phyloP scores from a whole-genome alignment of 305 asterid genomes.

The Fraxinus dipetala region DNA sequence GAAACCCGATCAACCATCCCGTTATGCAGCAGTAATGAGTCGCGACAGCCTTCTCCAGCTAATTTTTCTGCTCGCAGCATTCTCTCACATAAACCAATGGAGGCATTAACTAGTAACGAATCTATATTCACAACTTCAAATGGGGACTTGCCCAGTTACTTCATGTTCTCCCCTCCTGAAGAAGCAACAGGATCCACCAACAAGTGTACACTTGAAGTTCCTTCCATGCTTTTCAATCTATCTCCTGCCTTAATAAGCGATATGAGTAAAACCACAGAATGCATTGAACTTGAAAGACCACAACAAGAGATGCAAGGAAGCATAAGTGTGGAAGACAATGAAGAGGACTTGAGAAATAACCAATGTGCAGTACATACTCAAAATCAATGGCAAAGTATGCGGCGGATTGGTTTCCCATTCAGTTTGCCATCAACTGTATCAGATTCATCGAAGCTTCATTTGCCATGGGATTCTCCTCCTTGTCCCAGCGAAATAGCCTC shows the following conservation, averaged over 20 bases:
- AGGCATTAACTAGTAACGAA: constrained; percentile 16
- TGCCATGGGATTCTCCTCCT: constrained; percentile 72
- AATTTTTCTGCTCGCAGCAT: constrained; percentile 33
- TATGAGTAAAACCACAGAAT: constrained; percentile 26
- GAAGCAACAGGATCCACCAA: constrained; percentile 29
- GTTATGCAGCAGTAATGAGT: constrained; percentile 24
- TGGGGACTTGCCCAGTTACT: constrained; percentile 36
- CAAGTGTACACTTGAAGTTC: constrained; percentile 30
- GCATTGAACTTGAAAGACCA: constrained; percentile 30
- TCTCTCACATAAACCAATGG: constrained; percentile 29
- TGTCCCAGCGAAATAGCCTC: constrained; percentile 63
- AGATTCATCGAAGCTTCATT: constrained; percentile 32
- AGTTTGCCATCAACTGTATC: constrained; percentile 36
- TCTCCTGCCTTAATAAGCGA: constrained; percentile 24
- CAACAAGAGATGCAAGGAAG: constrained; percentile 41
- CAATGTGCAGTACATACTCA: constrained; percentile 16
- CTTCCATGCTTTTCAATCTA: constrained; percentile 40
- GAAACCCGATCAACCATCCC: background rate
- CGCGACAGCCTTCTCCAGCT: constrained; percentile 19
- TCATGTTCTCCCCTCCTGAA: constrained; percentile 40
- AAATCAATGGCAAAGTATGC: constrained; percentile 39
- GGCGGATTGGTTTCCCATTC: constrained; percentile 63
- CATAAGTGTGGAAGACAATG: constrained; percentile 28
- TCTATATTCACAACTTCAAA: constrained; percentile 28
- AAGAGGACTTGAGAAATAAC: constrained; percentile 29